These are phyloP conservation scores for Metschnikowia shivogae DNA, from an alignment of 805 yeast species.

Conservation along the genomic window DNA sequence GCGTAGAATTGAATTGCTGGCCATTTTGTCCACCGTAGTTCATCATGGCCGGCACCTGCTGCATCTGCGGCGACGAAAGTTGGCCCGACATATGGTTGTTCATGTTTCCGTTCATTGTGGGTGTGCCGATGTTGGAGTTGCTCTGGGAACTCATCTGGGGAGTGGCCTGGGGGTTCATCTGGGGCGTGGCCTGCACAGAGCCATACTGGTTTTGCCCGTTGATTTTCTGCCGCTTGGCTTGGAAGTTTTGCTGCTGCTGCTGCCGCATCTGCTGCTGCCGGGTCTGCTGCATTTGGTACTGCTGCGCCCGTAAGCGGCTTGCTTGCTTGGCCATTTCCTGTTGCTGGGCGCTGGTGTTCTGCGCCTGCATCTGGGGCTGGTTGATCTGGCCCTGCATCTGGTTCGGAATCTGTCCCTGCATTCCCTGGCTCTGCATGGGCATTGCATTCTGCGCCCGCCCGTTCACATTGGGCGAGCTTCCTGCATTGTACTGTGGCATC, in stretches of 20 bases:
- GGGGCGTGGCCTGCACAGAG: slow-evolving; percentile 9
- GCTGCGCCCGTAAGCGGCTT: slow-evolving; percentile 14
- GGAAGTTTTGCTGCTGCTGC: slow-evolving; percentile 8
- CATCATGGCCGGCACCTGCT: slow-evolving; percentile 8
- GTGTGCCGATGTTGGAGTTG: slow-evolving; percentile 13
- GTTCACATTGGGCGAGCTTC: not conserved
- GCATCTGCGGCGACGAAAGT: slow-evolving; percentile 14
- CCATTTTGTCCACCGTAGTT: slow-evolving; percentile 2
- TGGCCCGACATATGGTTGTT: slow-evolving; percentile 11
- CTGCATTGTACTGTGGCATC: slow-evolving; percentile 4
- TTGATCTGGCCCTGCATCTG: not conserved
- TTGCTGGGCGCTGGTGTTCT: slow-evolving; percentile 9
- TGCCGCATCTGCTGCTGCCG: slow-evolving; percentile 14
- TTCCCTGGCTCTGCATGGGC: slow-evolving; percentile 4
- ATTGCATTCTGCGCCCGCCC: not conserved
- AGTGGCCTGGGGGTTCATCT: slow-evolving; percentile 9
- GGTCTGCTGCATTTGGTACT: slow-evolving; percentile 15
- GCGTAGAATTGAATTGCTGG: not conserved
- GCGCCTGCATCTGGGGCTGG: slow-evolving; percentile 4
- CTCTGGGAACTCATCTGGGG: slow-evolving; percentile 14
- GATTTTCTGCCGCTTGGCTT: slow-evolving; percentile 16
- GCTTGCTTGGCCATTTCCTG: slow-evolving; percentile 14
- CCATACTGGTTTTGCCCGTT: slow-evolving; percentile 9
- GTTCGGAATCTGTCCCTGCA: not conserved
- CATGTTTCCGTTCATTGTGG: slow-evolving; percentile 6